Conservation (phyloP, 192 early-diverging fungal genomes). For the Backusella circina region DNA sequence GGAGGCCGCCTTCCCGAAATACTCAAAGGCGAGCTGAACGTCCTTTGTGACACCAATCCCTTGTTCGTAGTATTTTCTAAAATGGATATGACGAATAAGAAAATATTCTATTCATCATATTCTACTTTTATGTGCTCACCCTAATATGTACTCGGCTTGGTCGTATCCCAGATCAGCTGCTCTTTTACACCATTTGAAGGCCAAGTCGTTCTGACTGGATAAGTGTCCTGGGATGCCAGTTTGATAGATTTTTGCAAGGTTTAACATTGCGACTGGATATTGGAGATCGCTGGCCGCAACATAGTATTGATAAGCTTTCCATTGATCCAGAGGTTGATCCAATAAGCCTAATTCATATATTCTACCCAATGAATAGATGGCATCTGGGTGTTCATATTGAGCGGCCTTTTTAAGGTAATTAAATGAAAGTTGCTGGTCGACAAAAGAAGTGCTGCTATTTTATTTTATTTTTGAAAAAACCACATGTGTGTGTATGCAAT, state of each 20-base stretch:
- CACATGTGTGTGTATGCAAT: no score
- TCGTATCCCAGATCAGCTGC: conserved; percentile 78
- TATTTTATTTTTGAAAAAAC: conserved; percentile 53
- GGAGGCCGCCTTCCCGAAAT: conserved; percentile 31
- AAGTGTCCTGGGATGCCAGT: conserved; percentile 47
- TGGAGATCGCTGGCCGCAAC: conserved; percentile 74
- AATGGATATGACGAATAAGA: background rate
- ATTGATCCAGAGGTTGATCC: conserved; percentile 62
- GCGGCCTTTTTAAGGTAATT: conserved; percentile 68
- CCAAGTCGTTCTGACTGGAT: conserved; percentile 34
- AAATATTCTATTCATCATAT: background rate
- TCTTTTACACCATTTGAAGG: conserved; percentile 74
- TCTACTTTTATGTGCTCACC: conserved; percentile 44
- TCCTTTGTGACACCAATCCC: conserved; percentile 17
- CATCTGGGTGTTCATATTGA: conserved; percentile 61
- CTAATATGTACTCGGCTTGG: conserved; percentile 86
- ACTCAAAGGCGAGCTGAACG: conserved; percentile 22
- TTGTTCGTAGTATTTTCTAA: conserved; percentile 32
- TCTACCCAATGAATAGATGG: conserved; percentile 75
- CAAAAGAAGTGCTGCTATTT: conserved; percentile 49
- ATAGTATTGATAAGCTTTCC: conserved; percentile 72
- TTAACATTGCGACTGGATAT: conserved; percentile 79
- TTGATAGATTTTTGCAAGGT: conserved; percentile 77
- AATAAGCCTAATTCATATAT: conserved; percentile 76
- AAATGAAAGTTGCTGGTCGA: conserved; percentile 10